Base-by-base conservation (phyloP, 2,329 filamentous ascomycete genomes). In the Cladosporium cucumerinum region DNA sequence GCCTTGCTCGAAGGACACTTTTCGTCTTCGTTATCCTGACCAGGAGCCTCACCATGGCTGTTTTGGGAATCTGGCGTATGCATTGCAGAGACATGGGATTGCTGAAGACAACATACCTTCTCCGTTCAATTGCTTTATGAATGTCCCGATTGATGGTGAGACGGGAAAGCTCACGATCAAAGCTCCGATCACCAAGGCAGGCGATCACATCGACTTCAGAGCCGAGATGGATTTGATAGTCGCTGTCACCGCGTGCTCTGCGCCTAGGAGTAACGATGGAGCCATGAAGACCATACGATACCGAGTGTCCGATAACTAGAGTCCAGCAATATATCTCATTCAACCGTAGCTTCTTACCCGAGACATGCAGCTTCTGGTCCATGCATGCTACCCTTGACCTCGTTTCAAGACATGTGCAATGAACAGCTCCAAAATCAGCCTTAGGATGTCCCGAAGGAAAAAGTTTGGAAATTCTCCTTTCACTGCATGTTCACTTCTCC, bases 61-160 rank as follows among this genome's bases (percentile, higher is more conserved):
- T 49, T 72, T 72, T 64, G 71, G 71, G 14, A 73, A 73, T 54
- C 66, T 73, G 6, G 69, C 69, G 1, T 58, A 66, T 26, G 70
- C 70, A 8, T 63, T 73, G 21, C 46, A 65, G 48, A 54, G 43
- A 18, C 69, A 63, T 36, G 69, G 70, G 21, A 69, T 72, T 25
- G 51, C 59, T 4, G 63, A 69, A 26, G 70, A 71, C 48, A 61
- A 66, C 11, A 69, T 72, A 14, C 71, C 71, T 25, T 69, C 65
- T 36, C 68, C 71, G 2, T 72, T 73, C 65, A 72, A 72, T 36
- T 71, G 69, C 58, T 72, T 73, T 48, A 73, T 73, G 71, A 71
- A 73, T 28, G 70, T 73, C 16, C 66, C 67, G 25, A 63, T 73
- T n/a, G 69, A 71, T 65, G 67, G 67, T 3, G 43, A 66, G 21